Conservation (phyloP, 1,139 yeast species). For the Sugiyamaella castrensis region DNA sequence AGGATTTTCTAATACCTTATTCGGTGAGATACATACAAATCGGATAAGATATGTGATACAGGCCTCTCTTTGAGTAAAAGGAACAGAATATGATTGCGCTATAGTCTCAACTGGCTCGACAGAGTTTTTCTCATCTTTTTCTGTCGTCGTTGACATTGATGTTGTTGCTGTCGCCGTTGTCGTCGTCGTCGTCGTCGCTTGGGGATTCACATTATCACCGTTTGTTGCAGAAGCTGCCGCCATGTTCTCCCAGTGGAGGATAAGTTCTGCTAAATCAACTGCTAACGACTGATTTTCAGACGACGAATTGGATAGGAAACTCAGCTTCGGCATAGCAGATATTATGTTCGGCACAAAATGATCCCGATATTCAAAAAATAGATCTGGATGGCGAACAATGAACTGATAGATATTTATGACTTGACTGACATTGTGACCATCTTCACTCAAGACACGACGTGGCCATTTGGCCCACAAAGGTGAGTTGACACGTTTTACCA, state of each 20-base stretch:
- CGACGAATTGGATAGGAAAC: conserved; percentile 76
- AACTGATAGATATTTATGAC: conserved; percentile 88
- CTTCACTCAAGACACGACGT: conserved; percentile 85
- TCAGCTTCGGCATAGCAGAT: conserved; percentile 92
- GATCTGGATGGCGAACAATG: conserved; percentile 78
- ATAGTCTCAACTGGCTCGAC: conserved; percentile 21
- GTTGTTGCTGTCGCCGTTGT: conserved; percentile 4
- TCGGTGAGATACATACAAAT: conserved; percentile 83
- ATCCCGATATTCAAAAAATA: conserved; percentile 83
- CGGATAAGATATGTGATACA: conserved; percentile 88
- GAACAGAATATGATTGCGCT: conserved; percentile 50
- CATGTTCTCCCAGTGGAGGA: conserved; percentile 75
- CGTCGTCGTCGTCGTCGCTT: conserved; percentile 24
- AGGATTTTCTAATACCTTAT: conserved; percentile 79
- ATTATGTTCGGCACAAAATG: conserved; percentile 86
- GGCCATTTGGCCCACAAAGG: conserved; percentile 96
- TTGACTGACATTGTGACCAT: conserved; percentile 77
- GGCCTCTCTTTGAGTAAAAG: conserved; percentile 81
- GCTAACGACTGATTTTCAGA: conserved; percentile 82
- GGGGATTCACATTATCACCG: conserved; percentile 18
- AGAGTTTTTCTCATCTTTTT: conserved; percentile 1
- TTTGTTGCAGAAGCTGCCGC: conserved; percentile 20
- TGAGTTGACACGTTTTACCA: conserved; percentile 65
- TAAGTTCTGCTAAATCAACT: conserved; percentile 81
- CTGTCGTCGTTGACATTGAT: conserved; percentile 6